Evolutionary conservation across 306 rosid species (phyloP), one percentile per base, ranked within the genome.

Genomic region (Cicer pinnatifidum): DNA sequence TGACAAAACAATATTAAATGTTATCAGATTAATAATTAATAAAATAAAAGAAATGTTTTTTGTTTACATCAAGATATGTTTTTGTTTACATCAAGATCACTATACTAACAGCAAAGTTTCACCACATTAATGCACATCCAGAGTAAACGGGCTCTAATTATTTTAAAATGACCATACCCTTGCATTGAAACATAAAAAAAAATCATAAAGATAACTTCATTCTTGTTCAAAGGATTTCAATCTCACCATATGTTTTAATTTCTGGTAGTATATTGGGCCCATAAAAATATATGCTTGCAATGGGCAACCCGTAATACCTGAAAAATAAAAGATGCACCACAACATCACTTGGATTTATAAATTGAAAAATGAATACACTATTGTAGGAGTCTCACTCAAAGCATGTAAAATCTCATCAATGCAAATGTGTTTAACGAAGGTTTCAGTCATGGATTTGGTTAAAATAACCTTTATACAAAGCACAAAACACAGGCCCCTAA

Each of bases 191-290:
- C 40, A 57, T 20, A 2, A n/a, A 40, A 35, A 51, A 13, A 46
- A 28, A 28, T 28, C 33, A 46, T 13, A 33, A 11, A 15, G 19
- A 9, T 40, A 59, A 35, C 41, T 57, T 45, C 39, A 46, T 11
- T 35, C 54, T 72, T 16, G n/a, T 50, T 28, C 59, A 51, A 73
- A 69, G 17, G 66, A 50, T 20, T 77, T 38, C 56, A 61, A 62
- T 65, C 95, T 86, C 72, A 88, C 98, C 98, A 91, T 94, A 79
- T 94, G 97, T 77, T 94, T 94, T 80, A 91, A 82, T 85, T 91
- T 94, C 82, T 91, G 98, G 83, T 94, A 94, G 91, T 94, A 94
- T 73, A 91, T 94, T 51, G 96, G 98, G 67, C 98, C 98, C 98
- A 94, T 94, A 80, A 94, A 94, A 79, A 94, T 94, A 78, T 94